Evolutionary conservation across 345 rosid genomes (phyloP), one percentile per base, ranked within the genome.

Genomic region (Ceriops tagal): DNA sequence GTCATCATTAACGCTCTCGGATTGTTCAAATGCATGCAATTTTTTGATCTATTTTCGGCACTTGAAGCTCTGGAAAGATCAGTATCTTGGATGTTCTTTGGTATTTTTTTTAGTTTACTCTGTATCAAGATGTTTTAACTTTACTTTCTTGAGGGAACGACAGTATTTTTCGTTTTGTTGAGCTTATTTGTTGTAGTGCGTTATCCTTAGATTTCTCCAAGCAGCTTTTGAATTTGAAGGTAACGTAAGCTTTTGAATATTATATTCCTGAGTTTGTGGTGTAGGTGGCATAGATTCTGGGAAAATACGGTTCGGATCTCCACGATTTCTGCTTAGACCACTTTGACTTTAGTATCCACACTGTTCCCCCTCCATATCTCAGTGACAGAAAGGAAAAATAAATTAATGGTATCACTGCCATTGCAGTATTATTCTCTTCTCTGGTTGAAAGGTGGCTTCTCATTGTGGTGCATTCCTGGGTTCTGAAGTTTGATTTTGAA

Each of bases 81-180:
- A 61, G 76, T 73, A 66, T 77, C 58, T 56, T 37, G 63, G 64
- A 62, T 60, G 71, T 63, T 21, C 72, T 65, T 73, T 72, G 67
- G 72, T 71, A 56, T 51, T 34, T 72, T 61, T 61, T 27, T 30
- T 11, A 49, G 47, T 70, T 43, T 55, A 1, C 0, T 13, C 10
- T 7, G 6, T 26, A 3, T 4, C 5, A 56, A 27, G 28, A 24
- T 56, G 31, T n/a, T 56, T 56, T 21, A 20, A 24, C 16, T 22
- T 10, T 3, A 27, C 31, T 9, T 11, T 56, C 16, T 56, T 10
- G 16, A 13, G 26, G 30, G 24, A 55, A 24, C 2, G 16, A 4
- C 27, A n/a, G 58, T 11, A 55, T 22, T 55, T 55, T 56, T 11
- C 11, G 31, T 21, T n/a, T 56, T 56, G 18, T 1, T 56, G 26